These are phyloP conservation scores for Aspergillus sergii DNA, from an alignment of 2,329 filamentous ascomycete species.

Conservation along the genomic window DNA sequence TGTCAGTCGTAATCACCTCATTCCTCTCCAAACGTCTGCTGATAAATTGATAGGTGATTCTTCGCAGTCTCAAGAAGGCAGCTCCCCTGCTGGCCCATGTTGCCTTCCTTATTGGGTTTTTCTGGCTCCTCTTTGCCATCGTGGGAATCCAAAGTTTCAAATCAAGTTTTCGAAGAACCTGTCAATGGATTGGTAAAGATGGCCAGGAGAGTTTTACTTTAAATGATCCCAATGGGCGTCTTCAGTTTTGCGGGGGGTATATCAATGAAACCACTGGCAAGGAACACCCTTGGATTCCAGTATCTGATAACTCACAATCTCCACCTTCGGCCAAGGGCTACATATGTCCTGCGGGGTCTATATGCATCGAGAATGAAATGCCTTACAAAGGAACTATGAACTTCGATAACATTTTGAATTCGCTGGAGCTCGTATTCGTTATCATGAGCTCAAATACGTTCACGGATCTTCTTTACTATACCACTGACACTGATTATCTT, in stretches of 20 bases:
- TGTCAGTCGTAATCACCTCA: conserved; percentile 53
- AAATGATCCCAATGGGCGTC: conserved; percentile 58
- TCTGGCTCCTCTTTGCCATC: conserved; percentile 97
- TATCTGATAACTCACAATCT: conserved; percentile 51
- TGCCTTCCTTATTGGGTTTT: conserved; percentile 91
- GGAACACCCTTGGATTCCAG: conserved; percentile 69
- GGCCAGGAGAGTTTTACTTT: conserved; percentile 42
- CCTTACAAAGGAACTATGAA: conserved; percentile 85
- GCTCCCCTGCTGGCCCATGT: conserved; percentile 90
- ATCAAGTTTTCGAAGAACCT: conserved; percentile 74
- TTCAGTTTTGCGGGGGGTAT: conserved; percentile 86
- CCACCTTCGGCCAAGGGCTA: conserved; percentile 71
- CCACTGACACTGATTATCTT: conserved; percentile 88
- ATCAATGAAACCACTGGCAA: conserved; percentile 62
- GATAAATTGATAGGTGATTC: conserved; percentile 68
- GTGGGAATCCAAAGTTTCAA: conserved; percentile 97
- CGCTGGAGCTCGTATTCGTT: conserved; percentile 91
- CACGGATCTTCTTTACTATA: conserved; percentile 90
- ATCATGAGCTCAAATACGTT: conserved; percentile 99
- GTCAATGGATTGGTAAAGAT: conserved; percentile 72
- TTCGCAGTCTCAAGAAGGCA: conserved; percentile 93
- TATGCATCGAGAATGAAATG: conserved; percentile 77
- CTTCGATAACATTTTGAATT: conserved; percentile 93
- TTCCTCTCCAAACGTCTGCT: conserved; percentile 2
- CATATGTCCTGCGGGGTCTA: conserved; percentile 79